phyloP scores from a whole-genome alignment of 192 early-diverging fungal genomes.

The Podila epicladia region DNA sequence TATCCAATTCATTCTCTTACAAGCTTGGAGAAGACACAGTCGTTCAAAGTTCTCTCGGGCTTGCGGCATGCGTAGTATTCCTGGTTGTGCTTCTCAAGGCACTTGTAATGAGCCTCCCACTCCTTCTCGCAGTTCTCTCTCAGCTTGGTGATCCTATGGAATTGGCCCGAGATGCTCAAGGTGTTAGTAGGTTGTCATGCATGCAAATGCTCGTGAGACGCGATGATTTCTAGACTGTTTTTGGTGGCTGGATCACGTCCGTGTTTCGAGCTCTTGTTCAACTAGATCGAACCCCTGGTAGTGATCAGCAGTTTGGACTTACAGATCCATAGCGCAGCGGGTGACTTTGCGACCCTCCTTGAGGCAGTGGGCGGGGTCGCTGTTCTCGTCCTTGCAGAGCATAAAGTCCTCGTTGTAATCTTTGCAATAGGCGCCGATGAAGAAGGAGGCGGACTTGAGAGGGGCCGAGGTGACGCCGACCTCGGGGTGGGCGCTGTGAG shows the following conservation, averaged over 20 bases:
- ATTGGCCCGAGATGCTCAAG: too few relatives aligned
- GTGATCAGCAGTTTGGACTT: slow-evolving; percentile 27
- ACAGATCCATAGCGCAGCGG: slow-evolving; percentile 90
- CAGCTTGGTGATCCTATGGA: slow-evolving; percentile 81
- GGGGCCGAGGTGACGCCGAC: slow-evolving; percentile 93
- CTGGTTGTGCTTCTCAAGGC: slow-evolving; percentile 94
- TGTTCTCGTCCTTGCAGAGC: slow-evolving; percentile 93
- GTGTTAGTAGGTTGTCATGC: too few relatives aligned
- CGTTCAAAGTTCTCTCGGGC: slow-evolving; percentile 83
- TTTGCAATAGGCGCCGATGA: slow-evolving; percentile 89
- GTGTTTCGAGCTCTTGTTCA: too few relatives aligned
- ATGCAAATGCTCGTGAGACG: too few relatives aligned
- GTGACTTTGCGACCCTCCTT: slow-evolving; percentile 96
- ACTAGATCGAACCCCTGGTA: too few relatives aligned
- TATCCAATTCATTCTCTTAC: slow-evolving; percentile 53
- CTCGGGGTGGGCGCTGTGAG: slow-evolving; percentile 79
- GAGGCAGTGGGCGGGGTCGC: slow-evolving; percentile 90
- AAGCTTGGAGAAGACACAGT: slow-evolving; percentile 89
- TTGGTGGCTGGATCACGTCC: too few relatives aligned
- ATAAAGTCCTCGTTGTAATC: slow-evolving; percentile 97
- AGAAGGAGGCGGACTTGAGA: slow-evolving; percentile 92
- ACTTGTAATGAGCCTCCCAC: slow-evolving; percentile 92
- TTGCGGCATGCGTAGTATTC: slow-evolving; percentile 81
- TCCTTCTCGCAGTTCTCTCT: slow-evolving; percentile 88
- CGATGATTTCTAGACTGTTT: too few relatives aligned